Percentiles rank a stretch among this genome's conserved stretches.
Conservation (phyloP, 768 basidiomycete genomes). For the Cyathus striatus region DNA sequence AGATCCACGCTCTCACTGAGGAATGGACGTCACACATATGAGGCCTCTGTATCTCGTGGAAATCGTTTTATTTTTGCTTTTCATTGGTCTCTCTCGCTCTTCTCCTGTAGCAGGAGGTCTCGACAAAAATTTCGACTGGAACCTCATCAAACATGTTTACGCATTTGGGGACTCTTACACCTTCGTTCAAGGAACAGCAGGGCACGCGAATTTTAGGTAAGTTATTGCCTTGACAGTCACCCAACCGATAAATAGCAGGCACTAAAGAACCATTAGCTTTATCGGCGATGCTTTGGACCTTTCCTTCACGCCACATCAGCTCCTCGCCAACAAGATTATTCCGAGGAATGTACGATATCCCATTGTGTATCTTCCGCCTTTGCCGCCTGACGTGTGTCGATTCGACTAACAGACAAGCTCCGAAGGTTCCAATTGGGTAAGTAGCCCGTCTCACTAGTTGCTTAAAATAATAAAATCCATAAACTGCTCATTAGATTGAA, state of each 20-base stretch:
- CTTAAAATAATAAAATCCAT: background rate
- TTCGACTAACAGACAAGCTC: conserved; percentile 39
- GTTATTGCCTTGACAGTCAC: conserved; percentile 14
- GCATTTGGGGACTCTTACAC: conserved; percentile 56
- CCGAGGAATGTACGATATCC: conserved; percentile 31
- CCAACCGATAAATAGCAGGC: background rate
- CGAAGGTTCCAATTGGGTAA: conserved; percentile 49
- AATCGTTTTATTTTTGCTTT: too few relatives aligned
- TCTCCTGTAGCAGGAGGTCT: too few relatives aligned
- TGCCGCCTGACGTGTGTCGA: background rate
- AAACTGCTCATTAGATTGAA: conserved; percentile 31
- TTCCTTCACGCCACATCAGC: conserved; percentile 33
- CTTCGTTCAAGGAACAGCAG: conserved; percentile 45
- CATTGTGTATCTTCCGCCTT: background rate
- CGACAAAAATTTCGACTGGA: conserved; percentile 41
- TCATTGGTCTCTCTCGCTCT: too few relatives aligned
- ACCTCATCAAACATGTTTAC: conserved; percentile 37
- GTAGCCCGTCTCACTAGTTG: conserved; percentile 1
- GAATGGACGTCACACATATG: too few relatives aligned
- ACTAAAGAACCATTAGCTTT: conserved; percentile 17
- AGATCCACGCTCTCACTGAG: too few relatives aligned
- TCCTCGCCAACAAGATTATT: conserved; percentile 39
- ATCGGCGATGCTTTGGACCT: conserved; percentile 41
- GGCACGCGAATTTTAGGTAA: conserved; percentile 46
- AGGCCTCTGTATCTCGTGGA: too few relatives aligned